Percentiles rank a stretch among this genome's conserved stretches.
phyloP scores from a whole-genome alignment of 768 basidiomycete genomes.

The Lyophyllum atratum region DNA sequence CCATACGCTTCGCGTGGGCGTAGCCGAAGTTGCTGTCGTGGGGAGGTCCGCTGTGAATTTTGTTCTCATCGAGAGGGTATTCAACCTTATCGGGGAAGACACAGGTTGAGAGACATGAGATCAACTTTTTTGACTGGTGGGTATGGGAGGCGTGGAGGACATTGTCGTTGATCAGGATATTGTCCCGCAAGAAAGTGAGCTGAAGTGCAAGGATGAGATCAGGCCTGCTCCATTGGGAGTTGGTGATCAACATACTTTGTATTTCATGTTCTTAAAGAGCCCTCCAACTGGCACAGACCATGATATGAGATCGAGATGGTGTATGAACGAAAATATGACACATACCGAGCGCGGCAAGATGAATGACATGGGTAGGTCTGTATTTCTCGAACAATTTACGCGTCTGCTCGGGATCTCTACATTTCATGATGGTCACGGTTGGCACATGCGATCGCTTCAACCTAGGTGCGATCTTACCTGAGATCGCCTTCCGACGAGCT shows the following conservation, averaged over 20 bases:
- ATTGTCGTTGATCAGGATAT: conserved; percentile 94
- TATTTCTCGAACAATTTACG: conserved; percentile 82
- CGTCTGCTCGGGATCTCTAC: conserved; percentile 72
- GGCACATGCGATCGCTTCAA: not conserved
- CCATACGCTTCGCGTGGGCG: conserved; percentile 93
- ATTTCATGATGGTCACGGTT: not conserved
- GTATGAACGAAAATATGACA: not conserved
- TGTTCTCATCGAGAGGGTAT: conserved; percentile 91
- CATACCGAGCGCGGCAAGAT: conserved; percentile 91
- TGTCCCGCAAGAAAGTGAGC: conserved; percentile 93
- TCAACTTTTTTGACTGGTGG: conserved; percentile 69
- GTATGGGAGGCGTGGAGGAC: conserved; percentile 78
- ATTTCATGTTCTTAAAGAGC: conserved; percentile 93
- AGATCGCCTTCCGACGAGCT: conserved; percentile 82
- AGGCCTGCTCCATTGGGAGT: not conserved
- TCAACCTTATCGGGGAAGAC: conserved; percentile 96
- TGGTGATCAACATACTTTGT: conserved; percentile 58
- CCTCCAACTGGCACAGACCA: conserved; percentile 70
- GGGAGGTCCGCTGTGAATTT: conserved; percentile 90
- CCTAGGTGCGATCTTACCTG: conserved; percentile 45
- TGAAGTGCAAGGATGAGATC: conserved; percentile 23
- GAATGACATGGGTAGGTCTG: conserved; percentile 95
- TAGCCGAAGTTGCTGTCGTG: conserved; percentile 97
- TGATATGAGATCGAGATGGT: conserved; percentile 3
- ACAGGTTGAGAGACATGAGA: conserved; percentile 96